Percentiles rank a stretch among this genome's conserved stretches.
These are phyloP conservation scores for Fusarium sarcochroum DNA, from an alignment of 2,329 filamentous ascomycete genomes.

Conservation along the genomic window DNA sequence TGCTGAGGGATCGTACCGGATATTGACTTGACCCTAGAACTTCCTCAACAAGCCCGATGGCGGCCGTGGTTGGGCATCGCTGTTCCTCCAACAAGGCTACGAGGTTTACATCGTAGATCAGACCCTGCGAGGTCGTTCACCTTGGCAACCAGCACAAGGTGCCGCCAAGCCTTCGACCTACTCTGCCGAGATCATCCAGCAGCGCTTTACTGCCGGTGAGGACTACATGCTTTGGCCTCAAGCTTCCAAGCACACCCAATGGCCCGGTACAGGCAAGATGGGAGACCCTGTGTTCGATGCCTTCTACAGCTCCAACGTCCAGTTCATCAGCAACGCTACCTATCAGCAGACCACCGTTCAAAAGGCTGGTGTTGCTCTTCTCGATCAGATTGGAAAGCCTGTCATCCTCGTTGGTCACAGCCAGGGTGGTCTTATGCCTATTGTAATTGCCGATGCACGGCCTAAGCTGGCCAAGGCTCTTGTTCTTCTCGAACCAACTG, in stretches of 20 bases:
- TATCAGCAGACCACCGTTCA: slow-evolving; percentile 41
- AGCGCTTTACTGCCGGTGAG: slow-evolving; percentile 36
- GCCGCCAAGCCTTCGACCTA: slow-evolving; percentile 35
- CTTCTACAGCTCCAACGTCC: slow-evolving; percentile 45
- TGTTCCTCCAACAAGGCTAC: slow-evolving; percentile 41
- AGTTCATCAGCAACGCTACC: slow-evolving; percentile 41
- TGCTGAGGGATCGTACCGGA: no score
- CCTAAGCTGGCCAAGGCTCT: slow-evolving; percentile 59
- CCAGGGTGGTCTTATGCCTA: slow-evolving; percentile 59
- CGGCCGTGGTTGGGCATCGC: slow-evolving; percentile 41
- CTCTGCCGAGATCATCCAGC: slow-evolving; percentile 38
- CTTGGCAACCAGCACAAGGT: slow-evolving; percentile 35
- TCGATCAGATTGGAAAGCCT: slow-evolving; percentile 60
- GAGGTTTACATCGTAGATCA: slow-evolving; percentile 45
- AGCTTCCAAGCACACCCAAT: slow-evolving; percentile 38
- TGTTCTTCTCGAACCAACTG: slow-evolving; percentile 61
- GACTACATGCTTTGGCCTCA: slow-evolving; percentile 41
- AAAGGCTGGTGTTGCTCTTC: slow-evolving; percentile 55
- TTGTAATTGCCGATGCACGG: slow-evolving; percentile 45
- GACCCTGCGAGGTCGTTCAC: slow-evolving; percentile 41
- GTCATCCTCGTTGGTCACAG: slow-evolving; percentile 60
- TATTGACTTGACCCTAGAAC: slow-evolving; percentile 18
- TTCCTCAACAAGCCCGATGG: slow-evolving; percentile 46
- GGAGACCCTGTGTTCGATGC: slow-evolving; percentile 40
- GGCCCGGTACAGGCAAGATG: slow-evolving; percentile 40